Conservation (phyloP, 805 yeast genomes). For the Barnettozyma salicaria region DNA sequence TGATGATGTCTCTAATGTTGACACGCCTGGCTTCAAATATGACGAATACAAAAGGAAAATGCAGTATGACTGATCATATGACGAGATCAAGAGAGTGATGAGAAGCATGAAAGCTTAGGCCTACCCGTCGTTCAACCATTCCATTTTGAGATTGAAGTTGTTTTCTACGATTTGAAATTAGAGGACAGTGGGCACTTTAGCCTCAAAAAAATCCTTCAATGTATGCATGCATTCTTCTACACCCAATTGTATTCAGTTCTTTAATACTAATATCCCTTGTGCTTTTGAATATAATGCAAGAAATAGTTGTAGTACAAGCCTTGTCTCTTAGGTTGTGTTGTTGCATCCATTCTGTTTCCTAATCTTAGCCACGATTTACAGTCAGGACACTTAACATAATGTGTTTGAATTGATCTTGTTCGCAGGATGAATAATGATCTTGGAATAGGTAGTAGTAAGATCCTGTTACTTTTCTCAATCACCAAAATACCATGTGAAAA, state of each 20-base stretch:
- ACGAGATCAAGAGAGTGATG: not conserved
- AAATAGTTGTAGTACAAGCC: slow-evolving; percentile 24
- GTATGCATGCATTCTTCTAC: no score
- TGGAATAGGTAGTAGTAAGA: slow-evolving; percentile 17
- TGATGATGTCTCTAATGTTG: not conserved
- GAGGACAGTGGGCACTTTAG: not conserved
- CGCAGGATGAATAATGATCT: slow-evolving; percentile 13
- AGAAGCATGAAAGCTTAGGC: no score
- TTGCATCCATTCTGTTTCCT: slow-evolving; percentile 10
- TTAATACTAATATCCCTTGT: slow-evolving; percentile 9
- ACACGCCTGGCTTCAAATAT: slow-evolving; percentile 16
- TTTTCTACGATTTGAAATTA: no score
- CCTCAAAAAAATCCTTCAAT: no score
- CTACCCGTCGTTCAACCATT: no score
- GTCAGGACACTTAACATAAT: slow-evolving; percentile 17
- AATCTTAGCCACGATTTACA: slow-evolving; percentile 21
- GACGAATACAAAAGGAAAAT: slow-evolving; percentile 24
- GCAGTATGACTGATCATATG: slow-evolving; percentile 9
- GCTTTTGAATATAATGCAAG: slow-evolving; percentile 17
- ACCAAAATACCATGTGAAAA: slow-evolving; percentile 23
- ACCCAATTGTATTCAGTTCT: no score
- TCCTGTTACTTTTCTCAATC: slow-evolving; percentile 1
- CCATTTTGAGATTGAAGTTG: no score
- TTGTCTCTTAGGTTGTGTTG: slow-evolving; percentile 2
- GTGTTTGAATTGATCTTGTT: slow-evolving; percentile 5